Conservation (phyloP, 371 early-diverging fungal genomes). For the Rhizomucor miehei region DNA sequence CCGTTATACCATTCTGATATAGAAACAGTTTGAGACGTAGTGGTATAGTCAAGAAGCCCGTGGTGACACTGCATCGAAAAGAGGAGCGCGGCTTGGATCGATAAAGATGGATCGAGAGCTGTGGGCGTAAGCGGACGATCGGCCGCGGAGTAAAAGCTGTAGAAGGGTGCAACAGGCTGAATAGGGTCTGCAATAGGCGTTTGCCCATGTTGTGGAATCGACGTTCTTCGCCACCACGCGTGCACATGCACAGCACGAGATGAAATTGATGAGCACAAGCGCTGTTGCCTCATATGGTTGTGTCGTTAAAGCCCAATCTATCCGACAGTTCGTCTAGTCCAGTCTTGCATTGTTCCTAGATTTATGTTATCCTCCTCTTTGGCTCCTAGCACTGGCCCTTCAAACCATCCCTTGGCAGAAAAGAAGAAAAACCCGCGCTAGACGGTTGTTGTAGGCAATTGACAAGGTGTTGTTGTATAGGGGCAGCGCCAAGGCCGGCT, state of each 20-base stretch:
- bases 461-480: neutral
- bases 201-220: too few species aligned
- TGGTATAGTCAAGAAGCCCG: too few species aligned
- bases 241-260: constrained; percentile 20
- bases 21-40: too few species aligned
- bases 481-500: constrained; percentile 3
- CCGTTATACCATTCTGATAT: too few species aligned
- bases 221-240: constrained; percentile 15
- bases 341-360: too few species aligned
- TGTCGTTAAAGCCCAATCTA: neutral
- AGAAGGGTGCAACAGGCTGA: too few species aligned
- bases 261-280: constrained; percentile 14
- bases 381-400: constrained; percentile 1
- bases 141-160: neutral
- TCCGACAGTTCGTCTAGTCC: neutral
- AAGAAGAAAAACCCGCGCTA: neutral
- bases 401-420: neutral
- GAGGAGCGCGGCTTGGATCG: too few species aligned
- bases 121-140: neutral
- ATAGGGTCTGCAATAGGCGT: too few species aligned
- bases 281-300: constrained; percentile 15
- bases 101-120: too few species aligned
- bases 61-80: too few species aligned
- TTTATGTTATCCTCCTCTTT: neutral
- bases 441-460: too few species aligned